phyloP scores from a whole-genome alignment of 208 protist species.

The Porcisia deanei region DNA sequence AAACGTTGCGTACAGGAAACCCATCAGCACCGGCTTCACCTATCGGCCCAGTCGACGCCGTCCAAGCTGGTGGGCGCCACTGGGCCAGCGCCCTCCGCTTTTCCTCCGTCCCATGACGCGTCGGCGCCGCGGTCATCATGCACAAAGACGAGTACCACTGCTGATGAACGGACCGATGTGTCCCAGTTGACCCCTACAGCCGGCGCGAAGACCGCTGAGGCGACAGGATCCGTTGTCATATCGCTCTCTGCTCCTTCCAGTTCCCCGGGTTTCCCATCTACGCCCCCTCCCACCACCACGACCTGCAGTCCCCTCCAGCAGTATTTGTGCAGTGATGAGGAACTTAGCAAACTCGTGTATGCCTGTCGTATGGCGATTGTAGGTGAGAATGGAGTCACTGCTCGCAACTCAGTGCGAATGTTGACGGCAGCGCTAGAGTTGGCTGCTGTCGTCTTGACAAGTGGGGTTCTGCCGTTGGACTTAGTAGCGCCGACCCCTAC shows the following conservation, averaged over 20 bases:
- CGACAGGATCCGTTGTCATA: not conserved
- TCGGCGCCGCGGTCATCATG: not conserved
- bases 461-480: slow-evolving; percentile 48
- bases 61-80: not conserved
- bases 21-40: slow-evolving; percentile 13
- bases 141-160: not conserved
- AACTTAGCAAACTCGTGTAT: slow-evolving; percentile 54
- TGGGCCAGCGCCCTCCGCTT: not conserved
- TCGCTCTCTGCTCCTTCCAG: not conserved
- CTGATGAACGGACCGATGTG: not conserved
- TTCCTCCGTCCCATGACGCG: not conserved
- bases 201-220: not conserved
- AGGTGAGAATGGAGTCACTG: slow-evolving; percentile 36
- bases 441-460: slow-evolving; percentile 53
- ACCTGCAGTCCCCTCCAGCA: slow-evolving; percentile 15
- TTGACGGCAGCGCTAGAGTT: slow-evolving; percentile 57
- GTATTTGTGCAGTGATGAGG: slow-evolving; percentile 33
- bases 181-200: not conserved
- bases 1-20: slow-evolving; percentile 29
- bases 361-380: slow-evolving; percentile 44
- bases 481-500: slow-evolving; percentile 32
- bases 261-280: not conserved
- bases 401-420: slow-evolving; percentile 34
- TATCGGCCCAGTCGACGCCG: slow-evolving; percentile 1
- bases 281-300: not conserved